These are phyloP conservation scores for Dipodascus albidus DNA, from an alignment of 805 yeast species.

Conservation along the genomic window DNA sequence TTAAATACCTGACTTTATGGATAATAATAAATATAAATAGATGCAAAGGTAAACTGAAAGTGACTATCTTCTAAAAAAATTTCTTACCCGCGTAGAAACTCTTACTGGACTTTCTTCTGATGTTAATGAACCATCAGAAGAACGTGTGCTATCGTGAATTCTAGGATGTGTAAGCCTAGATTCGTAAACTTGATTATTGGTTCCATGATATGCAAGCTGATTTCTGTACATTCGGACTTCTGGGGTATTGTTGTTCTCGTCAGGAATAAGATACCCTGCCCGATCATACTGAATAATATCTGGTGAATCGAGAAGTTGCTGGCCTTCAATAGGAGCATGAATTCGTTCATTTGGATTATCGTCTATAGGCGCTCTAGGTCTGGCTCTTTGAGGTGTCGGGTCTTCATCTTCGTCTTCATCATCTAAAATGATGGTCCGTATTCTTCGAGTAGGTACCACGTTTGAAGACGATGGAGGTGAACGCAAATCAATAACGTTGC, in stretches of 20 bases:
- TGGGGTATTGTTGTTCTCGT: not conserved
- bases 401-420: not conserved
- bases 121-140: not conserved
- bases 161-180: not conserved
- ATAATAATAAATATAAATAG: not conserved
- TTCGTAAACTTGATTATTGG: not conserved
- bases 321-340: not conserved
- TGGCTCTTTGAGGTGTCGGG: not conserved
- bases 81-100: not conserved
- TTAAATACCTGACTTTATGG: conserved; percentile 1
- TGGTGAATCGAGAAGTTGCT: not conserved
- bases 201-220: not conserved
- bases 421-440: not conserved
- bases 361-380: not conserved
- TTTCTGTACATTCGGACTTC: not conserved
- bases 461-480: not conserved
- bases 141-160: not conserved
- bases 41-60: not conserved
- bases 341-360: not conserved
- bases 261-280: not conserved
- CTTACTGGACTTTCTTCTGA: not conserved
- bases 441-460: not conserved
- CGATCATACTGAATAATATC: not conserved
- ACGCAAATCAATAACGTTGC: not conserved
- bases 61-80: not conserved